Evolutionary conservation across 768 basidiomycete species (phyloP).

Genomic region (Mycena rosella): DNA sequence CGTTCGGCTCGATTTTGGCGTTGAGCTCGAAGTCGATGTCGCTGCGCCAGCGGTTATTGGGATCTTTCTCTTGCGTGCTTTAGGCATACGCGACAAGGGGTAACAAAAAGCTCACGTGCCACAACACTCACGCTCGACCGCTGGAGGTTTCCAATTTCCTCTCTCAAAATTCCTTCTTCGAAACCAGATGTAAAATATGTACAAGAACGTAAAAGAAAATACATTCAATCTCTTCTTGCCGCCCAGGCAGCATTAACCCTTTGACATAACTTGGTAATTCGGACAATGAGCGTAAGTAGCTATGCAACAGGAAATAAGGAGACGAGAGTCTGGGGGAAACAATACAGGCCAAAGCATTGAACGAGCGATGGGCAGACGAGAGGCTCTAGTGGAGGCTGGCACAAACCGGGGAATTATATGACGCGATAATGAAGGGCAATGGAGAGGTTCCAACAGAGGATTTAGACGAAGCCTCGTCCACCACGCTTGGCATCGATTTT

Average conservation of each 20-base stretch:
- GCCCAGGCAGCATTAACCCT: conserved; percentile 33
- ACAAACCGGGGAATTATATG: conserved; percentile 24
- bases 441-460: background rate
- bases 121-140: too few species aligned
- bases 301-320: conserved; percentile 25
- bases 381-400: conserved; percentile 22
- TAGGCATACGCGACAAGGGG: conserved; percentile 54
- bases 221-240: conserved; percentile 35
- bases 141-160: too few species aligned
- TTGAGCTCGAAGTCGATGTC: conserved; percentile 56
- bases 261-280: conserved; percentile 37
- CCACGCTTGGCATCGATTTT: conserved; percentile 92
- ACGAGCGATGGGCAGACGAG: background rate
- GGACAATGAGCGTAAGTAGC: conserved; percentile 36
- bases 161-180: too few species aligned
- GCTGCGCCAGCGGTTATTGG: conserved; percentile 53
- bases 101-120: too few species aligned
- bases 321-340: conserved; percentile 7
- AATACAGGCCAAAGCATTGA: conserved; percentile 24
- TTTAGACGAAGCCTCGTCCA: conserved; percentile 86
- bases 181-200: background rate
- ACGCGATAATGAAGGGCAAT: background rate
- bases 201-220: conserved; percentile 17
- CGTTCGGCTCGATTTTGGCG: conserved; percentile 72
- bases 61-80: conserved; percentile 56